phyloP scores from a whole-genome alignment of 2,329 filamentous ascomycete genomes.

The Nectriaceae sp. region DNA sequence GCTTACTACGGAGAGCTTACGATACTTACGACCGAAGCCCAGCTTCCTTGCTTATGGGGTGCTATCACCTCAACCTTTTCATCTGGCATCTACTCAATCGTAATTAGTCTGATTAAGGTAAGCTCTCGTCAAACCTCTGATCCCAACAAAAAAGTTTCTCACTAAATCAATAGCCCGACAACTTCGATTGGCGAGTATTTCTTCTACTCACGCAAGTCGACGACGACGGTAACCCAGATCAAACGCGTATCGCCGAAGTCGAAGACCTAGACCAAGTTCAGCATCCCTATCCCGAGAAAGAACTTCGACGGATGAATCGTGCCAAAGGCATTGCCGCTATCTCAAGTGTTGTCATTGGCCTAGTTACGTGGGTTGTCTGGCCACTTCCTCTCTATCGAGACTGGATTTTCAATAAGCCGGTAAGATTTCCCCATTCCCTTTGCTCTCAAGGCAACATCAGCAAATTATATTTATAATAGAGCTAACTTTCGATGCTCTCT shows the following conservation, averaged over 20 bases:
- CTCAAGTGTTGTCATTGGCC: slow-evolving; percentile 5
- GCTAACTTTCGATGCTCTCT: neutral
- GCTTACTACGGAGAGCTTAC: slow-evolving; percentile 10
- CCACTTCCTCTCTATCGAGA: slow-evolving; percentile 9
- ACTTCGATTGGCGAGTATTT: slow-evolving; percentile 11
- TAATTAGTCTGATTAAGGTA: slow-evolving; percentile 9
- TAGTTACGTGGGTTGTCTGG: slow-evolving; percentile 12
- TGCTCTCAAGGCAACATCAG: neutral
- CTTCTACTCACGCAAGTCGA: slow-evolving; percentile 8
- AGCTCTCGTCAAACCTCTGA: too few relatives aligned
- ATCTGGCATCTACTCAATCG: slow-evolving; percentile 8
- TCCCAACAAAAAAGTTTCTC: neutral
- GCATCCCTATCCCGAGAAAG: slow-evolving; percentile 8
- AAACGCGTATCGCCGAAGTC: slow-evolving; percentile 4
- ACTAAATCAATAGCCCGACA: slow-evolving; percentile 1
- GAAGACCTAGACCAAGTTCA: slow-evolving; percentile 10
- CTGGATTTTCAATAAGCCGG: slow-evolving; percentile 8
- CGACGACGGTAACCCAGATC: slow-evolving; percentile 4
- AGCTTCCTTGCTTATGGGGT: slow-evolving; percentile 11
- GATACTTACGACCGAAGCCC: slow-evolving; percentile 7
- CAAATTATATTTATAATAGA: too few relatives aligned
- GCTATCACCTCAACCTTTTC: slow-evolving; percentile 10
- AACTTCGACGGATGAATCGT: slow-evolving; percentile 7
- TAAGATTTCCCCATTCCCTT: too few relatives aligned
- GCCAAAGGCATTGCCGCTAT: slow-evolving; percentile 5